Evolutionary conservation across 345 rosid species (phyloP).

Genomic region (Arabidopsis suecica): DNA sequence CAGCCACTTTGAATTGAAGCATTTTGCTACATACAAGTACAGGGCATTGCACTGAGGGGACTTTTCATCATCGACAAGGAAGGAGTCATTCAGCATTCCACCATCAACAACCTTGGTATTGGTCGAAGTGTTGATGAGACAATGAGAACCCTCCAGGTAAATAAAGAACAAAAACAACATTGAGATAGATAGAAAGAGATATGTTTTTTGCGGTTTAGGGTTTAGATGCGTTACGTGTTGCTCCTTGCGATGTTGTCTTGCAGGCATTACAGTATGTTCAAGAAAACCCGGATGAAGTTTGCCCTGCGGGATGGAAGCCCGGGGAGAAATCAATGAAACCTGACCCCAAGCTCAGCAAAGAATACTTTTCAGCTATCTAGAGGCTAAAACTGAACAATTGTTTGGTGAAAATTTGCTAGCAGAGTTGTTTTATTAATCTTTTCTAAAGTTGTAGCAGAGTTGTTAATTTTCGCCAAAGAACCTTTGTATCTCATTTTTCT

Average conservation of each 20-base stretch:
- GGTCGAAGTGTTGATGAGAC: slow-evolving; percentile 94
- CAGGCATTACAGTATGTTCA: slow-evolving; percentile 93
- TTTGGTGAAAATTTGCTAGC: background rate
- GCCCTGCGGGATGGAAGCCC: slow-evolving; percentile 97
- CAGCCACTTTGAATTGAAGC: background rate
- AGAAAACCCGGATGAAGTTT: slow-evolving; percentile 90
- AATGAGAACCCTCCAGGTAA: slow-evolving; percentile 91
- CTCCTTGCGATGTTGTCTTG: slow-evolving; percentile 6
- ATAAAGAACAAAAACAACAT: background rate
- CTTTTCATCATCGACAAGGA: slow-evolving; percentile 93
- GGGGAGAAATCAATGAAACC: slow-evolving; percentile 95
- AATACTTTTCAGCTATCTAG: slow-evolving; percentile 66
- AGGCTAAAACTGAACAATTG: background rate
- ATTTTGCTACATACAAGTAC: slow-evolving; percentile 11
- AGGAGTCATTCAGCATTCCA: slow-evolving; percentile 88
- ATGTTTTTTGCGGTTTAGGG: background rate
- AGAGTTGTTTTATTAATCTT: background rate
- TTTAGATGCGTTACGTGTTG: background rate
- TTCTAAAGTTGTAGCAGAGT: background rate
- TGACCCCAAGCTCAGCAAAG: slow-evolving; percentile 89
- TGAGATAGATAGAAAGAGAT: slow-evolving; percentile 3
- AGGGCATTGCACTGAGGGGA: slow-evolving; percentile 90
- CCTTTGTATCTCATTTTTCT: slow-evolving; percentile 2
- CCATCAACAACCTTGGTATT: slow-evolving; percentile 91
- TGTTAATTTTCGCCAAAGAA: slow-evolving; percentile 18